phyloP scores from a whole-genome alignment of 805 yeast genomes.

The Ogataea nonfermentans region DNA sequence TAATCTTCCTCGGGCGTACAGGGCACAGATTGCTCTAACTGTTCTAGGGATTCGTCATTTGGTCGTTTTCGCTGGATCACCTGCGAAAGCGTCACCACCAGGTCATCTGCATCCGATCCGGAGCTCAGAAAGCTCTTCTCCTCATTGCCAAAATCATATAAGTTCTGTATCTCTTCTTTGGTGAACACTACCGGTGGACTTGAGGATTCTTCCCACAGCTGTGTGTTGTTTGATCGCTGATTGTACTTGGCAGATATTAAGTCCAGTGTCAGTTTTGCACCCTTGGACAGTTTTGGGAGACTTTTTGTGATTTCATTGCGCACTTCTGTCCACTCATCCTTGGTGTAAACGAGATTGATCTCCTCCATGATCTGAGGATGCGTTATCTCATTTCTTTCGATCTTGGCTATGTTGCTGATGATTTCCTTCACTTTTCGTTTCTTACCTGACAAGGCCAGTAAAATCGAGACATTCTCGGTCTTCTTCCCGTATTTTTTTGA shows the following conservation, averaged over 20 bases:
- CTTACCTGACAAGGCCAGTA: conserved; percentile 32
- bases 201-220: conserved; percentile 21
- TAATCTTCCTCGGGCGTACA: conserved; percentile 19
- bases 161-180: conserved; percentile 19
- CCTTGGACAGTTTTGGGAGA: conserved; percentile 28
- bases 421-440: conserved; percentile 31
- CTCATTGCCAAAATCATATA: conserved; percentile 18
- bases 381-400: conserved; percentile 12
- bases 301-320: conserved; percentile 21
- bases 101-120: conserved; percentile 13
- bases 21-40: conserved; percentile 11
- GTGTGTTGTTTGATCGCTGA: conserved; percentile 7
- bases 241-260: conserved; percentile 25
- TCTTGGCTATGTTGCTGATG: conserved; percentile 20
- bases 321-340: conserved; percentile 32
- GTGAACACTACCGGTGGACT: conserved; percentile 19
- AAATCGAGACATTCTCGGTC: conserved; percentile 17
- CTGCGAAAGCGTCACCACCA: conserved; percentile 21
- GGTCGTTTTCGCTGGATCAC: conserved; percentile 6
- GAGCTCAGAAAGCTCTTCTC: conserved; percentile 21
- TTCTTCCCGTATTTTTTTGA: conserved; percentile 19
- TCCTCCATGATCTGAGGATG: conserved; percentile 6
- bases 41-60: background rate
- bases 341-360: conserved; percentile 24
- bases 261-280: conserved; percentile 25